These are phyloP conservation scores for Sporothrix phasma DNA, from an alignment of 2,329 filamentous ascomycete species.

Conservation along the genomic window DNA sequence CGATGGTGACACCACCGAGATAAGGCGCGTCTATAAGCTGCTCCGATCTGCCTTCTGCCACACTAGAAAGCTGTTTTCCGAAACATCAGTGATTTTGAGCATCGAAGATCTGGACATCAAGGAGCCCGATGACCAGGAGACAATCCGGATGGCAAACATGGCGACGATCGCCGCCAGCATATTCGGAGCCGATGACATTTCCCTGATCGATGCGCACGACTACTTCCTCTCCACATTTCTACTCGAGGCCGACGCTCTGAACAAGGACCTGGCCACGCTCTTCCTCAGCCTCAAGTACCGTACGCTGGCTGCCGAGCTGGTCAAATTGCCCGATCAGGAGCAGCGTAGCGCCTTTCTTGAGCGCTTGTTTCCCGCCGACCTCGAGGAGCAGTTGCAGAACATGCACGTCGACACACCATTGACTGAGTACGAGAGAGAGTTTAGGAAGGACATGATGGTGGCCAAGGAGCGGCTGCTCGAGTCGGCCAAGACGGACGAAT, in stretches of 20 bases:
- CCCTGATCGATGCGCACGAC: conserved; percentile 35
- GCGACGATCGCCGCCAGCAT: conserved; percentile 36
- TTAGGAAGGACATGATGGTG: conserved; percentile 15
- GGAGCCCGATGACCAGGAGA: conserved; percentile 30
- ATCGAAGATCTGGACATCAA: conserved; percentile 31
- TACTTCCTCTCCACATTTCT: conserved; percentile 37
- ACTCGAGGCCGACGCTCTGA: conserved; percentile 30
- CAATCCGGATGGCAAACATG: conserved; percentile 39
- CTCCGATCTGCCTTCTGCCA: conserved; percentile 27
- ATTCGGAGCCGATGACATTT: conserved; percentile 29
- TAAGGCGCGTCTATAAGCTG: conserved; percentile 27
- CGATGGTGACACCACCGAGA: conserved; percentile 24
- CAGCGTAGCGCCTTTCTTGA: conserved; percentile 31
- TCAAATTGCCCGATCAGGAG: conserved; percentile 10
- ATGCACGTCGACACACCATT: conserved; percentile 26
- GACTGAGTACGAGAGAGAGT: conserved; percentile 17
- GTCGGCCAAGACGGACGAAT: conserved; percentile 40
- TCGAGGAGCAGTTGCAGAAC: conserved; percentile 39
- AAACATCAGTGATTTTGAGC: conserved; percentile 25
- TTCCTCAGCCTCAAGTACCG: conserved; percentile 39
- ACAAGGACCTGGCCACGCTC: conserved; percentile 33
- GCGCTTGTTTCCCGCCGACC: conserved; percentile 45
- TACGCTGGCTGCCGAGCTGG: conserved; percentile 10
- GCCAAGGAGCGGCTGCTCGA: conserved; percentile 39
- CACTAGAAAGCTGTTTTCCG: conserved; percentile 28